Percentiles rank a stretch among this genome's conserved stretches.
phyloP scores from a whole-genome alignment of 495 filamentous ascomycete genomes.

The Penicillium longicatenatum region DNA sequence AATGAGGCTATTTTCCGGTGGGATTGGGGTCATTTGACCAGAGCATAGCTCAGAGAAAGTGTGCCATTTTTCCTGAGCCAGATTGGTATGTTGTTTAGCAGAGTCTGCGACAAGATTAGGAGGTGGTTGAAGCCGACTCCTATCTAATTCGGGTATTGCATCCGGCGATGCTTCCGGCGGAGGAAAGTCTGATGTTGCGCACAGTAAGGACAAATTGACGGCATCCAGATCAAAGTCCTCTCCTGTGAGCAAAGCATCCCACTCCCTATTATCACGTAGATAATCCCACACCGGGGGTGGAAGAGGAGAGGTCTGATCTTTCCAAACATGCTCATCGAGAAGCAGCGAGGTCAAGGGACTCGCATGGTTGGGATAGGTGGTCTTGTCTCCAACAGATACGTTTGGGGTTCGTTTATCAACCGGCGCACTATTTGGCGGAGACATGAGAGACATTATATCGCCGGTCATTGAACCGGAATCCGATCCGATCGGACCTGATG shows the following conservation, averaged over 20 bases:
- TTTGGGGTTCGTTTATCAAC: slow-evolving; percentile 14
- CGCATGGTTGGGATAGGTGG: slow-evolving; percentile 8
- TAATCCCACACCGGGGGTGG: slow-evolving; percentile 5
- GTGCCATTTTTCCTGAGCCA: slow-evolving; percentile 17
- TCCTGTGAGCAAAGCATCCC: slow-evolving; percentile 15
- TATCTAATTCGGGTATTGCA: not conserved
- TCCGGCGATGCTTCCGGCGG: slow-evolving; percentile 3
- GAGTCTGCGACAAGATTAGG: not conserved
- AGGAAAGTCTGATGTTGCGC: slow-evolving; percentile 14
- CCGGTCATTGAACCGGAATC: slow-evolving; percentile 3
- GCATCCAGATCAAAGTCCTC: slow-evolving; percentile 31
- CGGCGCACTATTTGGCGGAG: slow-evolving; percentile 14
- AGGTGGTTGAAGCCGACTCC: not conserved
- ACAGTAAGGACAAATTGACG: slow-evolving; percentile 18
- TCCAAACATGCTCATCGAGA: slow-evolving; percentile 11
- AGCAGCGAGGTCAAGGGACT: slow-evolving; percentile 11
- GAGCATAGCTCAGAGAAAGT: slow-evolving; percentile 9
- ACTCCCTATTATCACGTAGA: slow-evolving; percentile 5
- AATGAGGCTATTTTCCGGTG: slow-evolving; percentile 14
- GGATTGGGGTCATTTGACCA: slow-evolving; percentile 15
- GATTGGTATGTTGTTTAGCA: not conserved
- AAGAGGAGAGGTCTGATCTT: slow-evolving; percentile 3
- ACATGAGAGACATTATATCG: slow-evolving; percentile 7
- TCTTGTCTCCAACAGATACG: slow-evolving; percentile 4
- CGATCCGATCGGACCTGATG: not conserved